Base-by-base conservation (phyloP, 2,329 filamentous ascomycete genomes). In the Aspergillus tamarii region DNA sequence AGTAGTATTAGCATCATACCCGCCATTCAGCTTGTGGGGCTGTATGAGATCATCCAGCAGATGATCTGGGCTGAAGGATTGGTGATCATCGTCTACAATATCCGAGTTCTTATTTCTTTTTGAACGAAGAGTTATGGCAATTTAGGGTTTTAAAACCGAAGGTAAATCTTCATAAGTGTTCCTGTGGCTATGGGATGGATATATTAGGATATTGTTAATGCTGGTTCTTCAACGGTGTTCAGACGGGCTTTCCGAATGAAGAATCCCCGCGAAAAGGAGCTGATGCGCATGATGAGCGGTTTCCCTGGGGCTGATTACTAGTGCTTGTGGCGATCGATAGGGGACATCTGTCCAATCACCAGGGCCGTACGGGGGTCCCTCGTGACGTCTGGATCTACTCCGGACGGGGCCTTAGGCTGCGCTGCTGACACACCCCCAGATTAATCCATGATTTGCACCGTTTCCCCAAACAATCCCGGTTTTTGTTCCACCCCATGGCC, bases 361-460 rank as follows among this genome's bases (percentile, higher is more conserved):
- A 9, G 16, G 14, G 14, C 6, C 14, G 23, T 3, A 57, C 55
- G 23, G 45, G 28, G 56, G 12, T 16, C 28, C 56, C 56, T 48
- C 56, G 56, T 59, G 56, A 59, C 56, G 56, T 50, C 21, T 59
- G 56, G 56, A 59, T 59, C 56, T 59, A 59, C 45, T 34, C 45
- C 41, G 26, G 56, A 32, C 26, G 21, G 48, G 32, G 34, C 52
- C 32, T 54, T 21, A 54, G 52, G 52, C 52, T 21, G 30, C 52
- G 30, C 56, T 59, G 56, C 41, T 48, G 56, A 58, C 56, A 45
- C 26, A 36, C 28, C 56, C 45, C 41, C 36, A 48, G 28, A 30
- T 19, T 34, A 48, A 45, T 57, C 16, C 43, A 45, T 45, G 21
- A 58, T 59, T 21, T 59, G 7, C 39, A 21, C 16, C 34, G 19